These are phyloP conservation scores for Periconia macrospinosa DNA, from an alignment of 2,329 filamentous ascomycete species.

Conservation along the genomic window DNA sequence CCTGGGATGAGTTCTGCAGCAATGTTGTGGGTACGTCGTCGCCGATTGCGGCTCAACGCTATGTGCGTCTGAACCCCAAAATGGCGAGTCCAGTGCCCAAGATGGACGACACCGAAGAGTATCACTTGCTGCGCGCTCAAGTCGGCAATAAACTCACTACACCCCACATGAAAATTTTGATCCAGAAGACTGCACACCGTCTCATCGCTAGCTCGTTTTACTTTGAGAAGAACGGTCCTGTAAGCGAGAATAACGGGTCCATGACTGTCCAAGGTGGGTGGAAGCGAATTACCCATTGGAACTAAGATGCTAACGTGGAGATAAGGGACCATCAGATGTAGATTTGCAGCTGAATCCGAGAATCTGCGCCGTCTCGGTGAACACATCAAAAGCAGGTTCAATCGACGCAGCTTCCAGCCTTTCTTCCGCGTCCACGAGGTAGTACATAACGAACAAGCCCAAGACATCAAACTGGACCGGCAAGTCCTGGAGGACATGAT, in stretches of 20 bases:
- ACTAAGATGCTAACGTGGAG: neutral
- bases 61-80: constrained; percentile 41
- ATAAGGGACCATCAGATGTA: constrained; percentile 33
- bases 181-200: too few species aligned
- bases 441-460: neutral
- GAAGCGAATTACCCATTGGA: neutral
- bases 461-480: constrained; percentile 4
- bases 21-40: constrained; percentile 25
- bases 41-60: constrained; percentile 26
- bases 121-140: too few species aligned
- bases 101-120: constrained; percentile 29
- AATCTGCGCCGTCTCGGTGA: constrained; percentile 35
- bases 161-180: too few species aligned
- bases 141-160: too few species aligned
- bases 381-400: constrained; percentile 26
- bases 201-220: too few species aligned
- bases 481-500: constrained; percentile 9
- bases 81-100: constrained; percentile 26
- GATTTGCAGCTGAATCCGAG: constrained; percentile 36
- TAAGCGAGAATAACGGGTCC: too few species aligned
- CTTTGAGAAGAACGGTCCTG: too few species aligned
- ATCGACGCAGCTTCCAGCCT: constrained; percentile 33
- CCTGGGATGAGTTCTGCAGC: constrained; percentile 37
- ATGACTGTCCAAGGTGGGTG: too few species aligned
- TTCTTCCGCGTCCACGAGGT: constrained; percentile 26